A percentile compares a stretch with the other conserved stretches of the same genome.
phyloP scores from a whole-genome alignment of 768 basidiomycete species.

The Amanita subjunquillea region DNA sequence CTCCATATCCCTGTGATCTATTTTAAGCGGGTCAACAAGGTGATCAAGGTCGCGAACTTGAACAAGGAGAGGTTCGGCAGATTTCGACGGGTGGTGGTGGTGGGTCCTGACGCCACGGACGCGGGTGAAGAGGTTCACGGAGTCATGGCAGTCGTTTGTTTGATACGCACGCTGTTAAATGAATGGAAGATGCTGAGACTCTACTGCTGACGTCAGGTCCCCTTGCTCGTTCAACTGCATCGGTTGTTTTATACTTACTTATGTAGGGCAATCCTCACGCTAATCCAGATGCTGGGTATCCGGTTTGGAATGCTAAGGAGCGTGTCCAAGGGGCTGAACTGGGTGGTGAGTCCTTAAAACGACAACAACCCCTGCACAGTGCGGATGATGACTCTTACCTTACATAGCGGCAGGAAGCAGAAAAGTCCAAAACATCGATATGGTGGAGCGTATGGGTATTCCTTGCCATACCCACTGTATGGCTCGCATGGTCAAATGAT shows the following conservation, averaged over 20 bases:
- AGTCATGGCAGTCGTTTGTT: constrained; percentile 20
- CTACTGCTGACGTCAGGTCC: constrained; percentile 21
- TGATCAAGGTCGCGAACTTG: constrained; percentile 71
- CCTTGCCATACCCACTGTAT: constrained; percentile 46
- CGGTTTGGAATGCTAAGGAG: constrained; percentile 58
- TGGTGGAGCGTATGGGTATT: constrained; percentile 29
- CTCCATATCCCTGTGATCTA: constrained; percentile 74
- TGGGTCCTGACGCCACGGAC: constrained; percentile 28
- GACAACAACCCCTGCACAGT: too few relatives aligned
- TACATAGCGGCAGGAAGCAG: constrained; percentile 40
- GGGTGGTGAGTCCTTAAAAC: constrained; percentile 39
- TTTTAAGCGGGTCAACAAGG: constrained; percentile 65
- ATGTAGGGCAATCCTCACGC: constrained; percentile 25
- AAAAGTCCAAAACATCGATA: constrained; percentile 23
- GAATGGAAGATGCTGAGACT: constrained; percentile 26
- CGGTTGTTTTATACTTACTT: neutral
- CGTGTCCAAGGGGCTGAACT: constrained; percentile 49
- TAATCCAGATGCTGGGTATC: constrained; percentile 29
- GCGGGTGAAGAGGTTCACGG: constrained; percentile 31
- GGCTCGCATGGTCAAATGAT: constrained; percentile 73
- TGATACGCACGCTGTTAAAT: constrained; percentile 16
- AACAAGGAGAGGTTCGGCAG: constrained; percentile 57
- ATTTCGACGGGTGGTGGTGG: constrained; percentile 16
- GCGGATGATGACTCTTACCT: too few relatives aligned
- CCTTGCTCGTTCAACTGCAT: neutral